A percentile compares a stretch with the other conserved stretches of the same genome.
phyloP scores from a whole-genome alignment of 2,329 filamentous ascomycete species.

The Sarocladiaceae sp. region DNA sequence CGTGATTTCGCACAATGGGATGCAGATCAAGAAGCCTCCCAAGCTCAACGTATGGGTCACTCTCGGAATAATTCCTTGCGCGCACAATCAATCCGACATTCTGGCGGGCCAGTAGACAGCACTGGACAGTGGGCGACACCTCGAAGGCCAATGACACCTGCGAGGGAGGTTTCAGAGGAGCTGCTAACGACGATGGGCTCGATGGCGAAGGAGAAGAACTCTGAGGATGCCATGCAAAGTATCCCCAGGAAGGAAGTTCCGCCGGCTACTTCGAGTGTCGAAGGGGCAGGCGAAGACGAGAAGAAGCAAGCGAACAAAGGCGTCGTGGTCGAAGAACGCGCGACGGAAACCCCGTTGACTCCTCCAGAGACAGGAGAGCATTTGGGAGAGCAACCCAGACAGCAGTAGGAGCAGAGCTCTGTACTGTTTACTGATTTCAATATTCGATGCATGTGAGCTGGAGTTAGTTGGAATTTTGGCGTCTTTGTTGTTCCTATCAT shows the following conservation, averaged over 20 bases:
- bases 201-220: background rate
- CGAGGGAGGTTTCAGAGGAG: slow-evolving; percentile 3
- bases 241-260: background rate
- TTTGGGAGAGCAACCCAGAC: background rate
- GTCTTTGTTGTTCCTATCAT: background rate
- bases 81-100: background rate
- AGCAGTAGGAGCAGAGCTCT: background rate
- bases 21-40: background rate
- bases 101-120: background rate
- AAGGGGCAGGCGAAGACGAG: background rate
- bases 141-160: background rate
- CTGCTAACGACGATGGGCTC: background rate
- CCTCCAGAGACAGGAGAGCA: background rate
- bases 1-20: slow-evolving; percentile 1
- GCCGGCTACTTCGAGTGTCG: background rate
- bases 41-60: background rate
- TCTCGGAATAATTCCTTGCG: background rate
- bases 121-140: background rate
- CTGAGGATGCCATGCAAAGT: background rate
- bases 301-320: background rate
- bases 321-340: background rate
- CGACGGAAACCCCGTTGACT: background rate
- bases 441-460: too few species aligned
- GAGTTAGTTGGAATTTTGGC: background rate
- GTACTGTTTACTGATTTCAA: too few species aligned